A percentile compares a stretch with the other conserved stretches of the same genome.
Evolutionary conservation across 1,284 basidiomycete genomes (phyloP).

Genomic region (Naganishia sp.): DNA sequence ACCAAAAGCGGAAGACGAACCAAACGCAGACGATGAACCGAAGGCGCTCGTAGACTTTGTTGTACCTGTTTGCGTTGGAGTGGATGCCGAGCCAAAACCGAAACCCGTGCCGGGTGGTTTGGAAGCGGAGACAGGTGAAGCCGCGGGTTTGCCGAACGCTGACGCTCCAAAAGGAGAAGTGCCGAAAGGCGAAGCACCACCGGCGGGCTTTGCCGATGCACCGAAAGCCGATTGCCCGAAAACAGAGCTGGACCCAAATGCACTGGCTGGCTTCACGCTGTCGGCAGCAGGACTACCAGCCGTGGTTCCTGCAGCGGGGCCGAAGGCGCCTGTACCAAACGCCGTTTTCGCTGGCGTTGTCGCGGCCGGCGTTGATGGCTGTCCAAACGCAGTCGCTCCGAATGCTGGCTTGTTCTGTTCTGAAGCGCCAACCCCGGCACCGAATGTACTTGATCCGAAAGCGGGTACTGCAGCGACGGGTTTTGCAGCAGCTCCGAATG

Average conservation of each 20-base stretch:
- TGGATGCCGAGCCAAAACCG: slow-evolving; percentile 26
- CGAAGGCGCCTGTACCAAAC: slow-evolving; percentile 33
- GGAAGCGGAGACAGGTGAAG: slow-evolving; percentile 1
- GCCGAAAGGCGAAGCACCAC: slow-evolving; percentile 27
- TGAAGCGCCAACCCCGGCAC: slow-evolving; percentile 2
- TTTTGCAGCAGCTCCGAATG: slow-evolving; percentile 29
- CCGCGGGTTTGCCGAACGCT: slow-evolving; percentile 19
- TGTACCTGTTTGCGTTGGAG: neutral
- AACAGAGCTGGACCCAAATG: slow-evolving; percentile 35
- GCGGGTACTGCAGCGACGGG: slow-evolving; percentile 26
- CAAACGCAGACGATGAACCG: slow-evolving; percentile 32
- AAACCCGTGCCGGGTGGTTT: slow-evolving; percentile 16
- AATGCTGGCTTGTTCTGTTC: slow-evolving; percentile 34
- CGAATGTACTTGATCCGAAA: slow-evolving; percentile 35
- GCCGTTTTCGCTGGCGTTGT: slow-evolving; percentile 34
- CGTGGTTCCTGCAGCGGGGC: neutral
- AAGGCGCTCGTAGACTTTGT: slow-evolving; percentile 28
- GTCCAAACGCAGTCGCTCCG: slow-evolving; percentile 38
- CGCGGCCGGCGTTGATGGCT: slow-evolving; percentile 34
- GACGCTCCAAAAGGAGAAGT: slow-evolving; percentile 23
- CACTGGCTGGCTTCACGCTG: slow-evolving; percentile 13
- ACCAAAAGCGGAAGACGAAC: slow-evolving; percentile 16
- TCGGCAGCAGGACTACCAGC: neutral
- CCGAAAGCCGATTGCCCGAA: slow-evolving; percentile 35
- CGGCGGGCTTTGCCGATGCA: slow-evolving; percentile 11